Base-by-base conservation (phyloP, 1,284 basidiomycete species). In the Melampsora larici-populina region DNA sequence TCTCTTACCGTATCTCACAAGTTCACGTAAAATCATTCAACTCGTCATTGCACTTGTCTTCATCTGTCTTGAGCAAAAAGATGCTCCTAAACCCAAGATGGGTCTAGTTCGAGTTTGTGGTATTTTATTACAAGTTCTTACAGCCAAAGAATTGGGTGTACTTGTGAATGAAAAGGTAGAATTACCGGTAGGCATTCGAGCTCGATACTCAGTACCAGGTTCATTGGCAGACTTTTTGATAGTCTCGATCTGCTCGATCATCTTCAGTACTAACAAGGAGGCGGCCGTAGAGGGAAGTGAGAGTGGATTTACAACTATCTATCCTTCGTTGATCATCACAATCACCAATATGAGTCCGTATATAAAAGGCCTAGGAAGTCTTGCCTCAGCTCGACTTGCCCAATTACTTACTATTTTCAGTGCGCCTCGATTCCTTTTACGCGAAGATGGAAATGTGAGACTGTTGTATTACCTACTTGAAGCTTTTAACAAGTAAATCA, bases 191-290 rank as follows among this genome's bases (percentile, higher is more conserved):
- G 66, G 29, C 17, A 77, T 77, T 48, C 66, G 74, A 26, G 74
- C 74, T 43, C 74, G 67, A 33, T 77, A 77, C 43, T 69, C 66
- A 13, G 74, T 77, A 9, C 74, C 74, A 0, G 74, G 74, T 29
- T 69, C 66, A 21, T 63, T 77, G 43, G 60, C 58, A 11, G 74
- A 77, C 60, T 77, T 77, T 62, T 63, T 77, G 29, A 70, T 70
- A 31, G 74, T 77, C 49, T 77, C 74, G n/a, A 77, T 77, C 13
- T 77, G 74, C 60, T 77, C 74, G 2, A 24, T 77, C 60, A 77
- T 77, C 58, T 77, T 77, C 24, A 69, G 64, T 29, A 64, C 67
- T 8, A 18, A 49, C 60, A 63, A 69, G 48, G 31, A 51, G 43
- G 43, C 43, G 43, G 15, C 43, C 3, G 43, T 43, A 43, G 43